Base-by-base conservation (phyloP, 2,329 filamentous ascomycete species). In the Dactylonectria macrodidyma region DNA sequence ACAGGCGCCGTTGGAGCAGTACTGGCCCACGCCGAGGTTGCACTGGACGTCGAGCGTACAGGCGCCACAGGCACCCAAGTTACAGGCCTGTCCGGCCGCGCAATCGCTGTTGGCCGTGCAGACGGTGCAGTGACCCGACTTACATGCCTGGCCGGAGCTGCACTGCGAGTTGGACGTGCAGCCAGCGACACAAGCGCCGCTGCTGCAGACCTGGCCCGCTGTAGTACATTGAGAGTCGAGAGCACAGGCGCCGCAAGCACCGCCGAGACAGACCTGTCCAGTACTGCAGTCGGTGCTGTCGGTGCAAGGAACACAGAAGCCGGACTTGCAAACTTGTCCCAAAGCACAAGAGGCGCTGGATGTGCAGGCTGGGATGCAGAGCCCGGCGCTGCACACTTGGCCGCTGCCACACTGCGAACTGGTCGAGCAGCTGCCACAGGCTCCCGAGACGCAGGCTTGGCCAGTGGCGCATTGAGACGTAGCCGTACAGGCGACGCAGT, bases 131-230 rank as follows among this genome's bases (percentile, higher is more conserved):
- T 62, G 58, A 2, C 63, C 63, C 7, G 26, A 57, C 58, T 66
- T 50, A 56, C 69, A 71, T 7, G 67, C 61, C 59, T 65, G 50
- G 33, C 69, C 69, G 59, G 22, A 26, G 48, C 56, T 63, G 30
- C 69, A 71, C 33, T 66, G 51, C 2, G 59, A 46, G 38, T 54
- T 65, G 38, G 62, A 44, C 5, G 63, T 62, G 19, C 63, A 66
- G 26, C 63, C 63, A 1, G 63, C 24, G 14, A 57, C 52, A 36
- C 62, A 66, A 14, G 46, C 33, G 48, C 66, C 63, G 41, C 26
- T 55, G 5, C 60, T 59, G 50, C 65, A 67, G 3, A 67, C 60
- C 12, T 59, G 55, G 36, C 65, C 56, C 19, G 55, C 54, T 24
- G 46, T 58, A 3, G 41, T 61, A 7, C 65, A 67, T 50, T 67